A percentile compares a stretch with the other conserved stretches of the same genome.
These are phyloP conservation scores for Cryptosporidium parvum DNA, from an alignment of 169 alveolate species.

Conservation along the genomic window DNA sequence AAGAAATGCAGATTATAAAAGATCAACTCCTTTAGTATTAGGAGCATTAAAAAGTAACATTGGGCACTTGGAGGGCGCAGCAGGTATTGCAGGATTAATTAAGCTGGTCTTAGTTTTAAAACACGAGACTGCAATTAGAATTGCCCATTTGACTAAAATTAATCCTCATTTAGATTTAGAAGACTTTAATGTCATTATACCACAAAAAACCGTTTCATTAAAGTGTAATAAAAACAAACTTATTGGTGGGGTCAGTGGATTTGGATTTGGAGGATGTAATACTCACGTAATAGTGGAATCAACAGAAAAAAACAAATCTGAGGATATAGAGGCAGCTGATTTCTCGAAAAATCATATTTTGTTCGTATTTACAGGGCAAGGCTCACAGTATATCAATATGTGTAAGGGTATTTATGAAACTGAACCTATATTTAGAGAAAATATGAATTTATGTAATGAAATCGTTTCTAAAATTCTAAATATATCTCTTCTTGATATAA, in stretches of 20 bases:
- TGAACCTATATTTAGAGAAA: constrained; percentile 55
- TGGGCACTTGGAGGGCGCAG: constrained; percentile 88
- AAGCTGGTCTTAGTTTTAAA: constrained; percentile 79
- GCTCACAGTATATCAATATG: constrained; percentile 44
- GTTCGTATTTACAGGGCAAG: constrained; percentile 76
- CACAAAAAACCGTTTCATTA: constrained; percentile 73
- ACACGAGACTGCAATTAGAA: constrained; percentile 81
- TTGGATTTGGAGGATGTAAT: constrained; percentile 86
- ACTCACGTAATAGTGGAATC: constrained; percentile 82
- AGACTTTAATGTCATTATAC: constrained; percentile 79
- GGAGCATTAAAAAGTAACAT: constrained; percentile 87
- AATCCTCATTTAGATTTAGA: constrained; percentile 85
- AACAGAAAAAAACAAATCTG: constrained; percentile 4
- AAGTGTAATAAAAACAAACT: constrained; percentile 28
- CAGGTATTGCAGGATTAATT: constrained; percentile 83
- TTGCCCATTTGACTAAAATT: constrained; percentile 81
- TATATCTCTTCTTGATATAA: too few relatives aligned
- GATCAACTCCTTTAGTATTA: constrained; percentile 80
- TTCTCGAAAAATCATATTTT: constrained; percentile 23
- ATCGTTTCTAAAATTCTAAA: too few relatives aligned
- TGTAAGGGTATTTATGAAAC: constrained; percentile 35
- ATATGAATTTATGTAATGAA: constrained; percentile 15
- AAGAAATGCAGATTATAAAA: constrained; percentile 73
- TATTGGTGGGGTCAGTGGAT: constrained; percentile 81
- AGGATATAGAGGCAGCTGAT: background rate